Percentiles rank a stretch among this genome's conserved stretches.
Evolutionary conservation across 192 early-diverging fungal genomes (phyloP).

Genomic region (Coemansia sp.): DNA sequence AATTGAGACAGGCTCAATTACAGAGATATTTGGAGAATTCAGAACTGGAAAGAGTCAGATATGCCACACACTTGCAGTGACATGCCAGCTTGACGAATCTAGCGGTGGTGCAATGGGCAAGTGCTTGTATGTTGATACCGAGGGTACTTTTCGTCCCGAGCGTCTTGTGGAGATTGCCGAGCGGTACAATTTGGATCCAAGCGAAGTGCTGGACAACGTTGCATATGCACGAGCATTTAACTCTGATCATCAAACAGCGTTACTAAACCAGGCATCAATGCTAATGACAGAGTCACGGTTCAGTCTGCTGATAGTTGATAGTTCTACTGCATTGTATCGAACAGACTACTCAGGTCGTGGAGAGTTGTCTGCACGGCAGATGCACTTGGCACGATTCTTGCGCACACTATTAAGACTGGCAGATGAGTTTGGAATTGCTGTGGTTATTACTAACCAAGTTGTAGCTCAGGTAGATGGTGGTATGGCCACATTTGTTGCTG

Average conservation of each 20-base stretch:
- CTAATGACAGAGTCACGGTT: slow-evolving; percentile 91
- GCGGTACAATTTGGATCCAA: slow-evolving; percentile 77
- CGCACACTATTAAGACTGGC: slow-evolving; percentile 81
- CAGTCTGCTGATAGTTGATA: slow-evolving; percentile 86
- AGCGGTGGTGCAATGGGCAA: slow-evolving; percentile 93
- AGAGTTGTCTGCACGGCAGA: slow-evolving; percentile 91
- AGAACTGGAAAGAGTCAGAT: slow-evolving; percentile 96
- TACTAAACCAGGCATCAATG: slow-evolving; percentile 80
- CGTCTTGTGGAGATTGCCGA: slow-evolving; percentile 81
- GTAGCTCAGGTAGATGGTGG: slow-evolving; percentile 91
- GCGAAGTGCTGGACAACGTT: slow-evolving; percentile 91
- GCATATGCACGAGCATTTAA: slow-evolving; percentile 94
- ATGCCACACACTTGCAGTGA: slow-evolving; percentile 93
- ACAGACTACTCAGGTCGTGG: slow-evolving; percentile 97
- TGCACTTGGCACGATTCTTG: slow-evolving; percentile 90
- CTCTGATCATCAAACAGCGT: slow-evolving; percentile 87
- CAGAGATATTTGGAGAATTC: slow-evolving; percentile 98
- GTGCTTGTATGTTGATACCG: slow-evolving; percentile 95
- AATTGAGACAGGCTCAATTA: slow-evolving; percentile 94
- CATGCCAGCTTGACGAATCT: slow-evolving; percentile 87
- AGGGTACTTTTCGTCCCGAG: slow-evolving; percentile 94
- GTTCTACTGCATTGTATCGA: slow-evolving; percentile 87
- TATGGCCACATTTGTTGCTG: slow-evolving; percentile 82
- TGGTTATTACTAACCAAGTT: slow-evolving; percentile 98
- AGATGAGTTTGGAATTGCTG: slow-evolving; percentile 97